Conservation (phyloP, 192 early-diverging fungal species). For the Phlyctochytrium planicorne region DNA sequence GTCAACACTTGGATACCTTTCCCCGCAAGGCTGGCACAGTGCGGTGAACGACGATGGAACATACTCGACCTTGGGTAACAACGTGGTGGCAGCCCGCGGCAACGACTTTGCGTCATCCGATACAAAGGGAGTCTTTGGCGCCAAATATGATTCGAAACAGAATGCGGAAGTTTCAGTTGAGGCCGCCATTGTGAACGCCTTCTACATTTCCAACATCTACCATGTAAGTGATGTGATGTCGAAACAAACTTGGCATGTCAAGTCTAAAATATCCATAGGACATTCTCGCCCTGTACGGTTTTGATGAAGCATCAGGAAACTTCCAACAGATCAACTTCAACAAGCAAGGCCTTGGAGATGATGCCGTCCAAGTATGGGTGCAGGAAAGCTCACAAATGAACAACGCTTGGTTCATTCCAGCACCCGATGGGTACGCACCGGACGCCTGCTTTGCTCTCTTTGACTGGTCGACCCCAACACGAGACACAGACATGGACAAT, state of each 20-base stretch:
- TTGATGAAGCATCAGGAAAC: conserved; percentile 87
- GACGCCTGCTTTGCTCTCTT: conserved; percentile 38
- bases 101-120: neutral
- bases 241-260: neutral
- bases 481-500: conserved; percentile 53
- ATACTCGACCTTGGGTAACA: neutral
- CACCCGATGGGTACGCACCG: neutral
- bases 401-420: neutral
- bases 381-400: neutral
- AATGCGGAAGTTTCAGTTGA: conserved; percentile 73
- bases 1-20: no score
- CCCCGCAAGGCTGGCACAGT: neutral
- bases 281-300: conserved; percentile 84
- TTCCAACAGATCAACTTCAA: conserved; percentile 54
- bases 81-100: neutral
- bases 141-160: conserved; percentile 59
- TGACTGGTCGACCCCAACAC: conserved; percentile 54
- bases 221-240: conserved; percentile 38
- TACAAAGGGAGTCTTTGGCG: conserved; percentile 67
- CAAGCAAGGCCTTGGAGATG: conserved; percentile 33
- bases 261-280: conserved; percentile 41
- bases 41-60: neutral
- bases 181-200: conserved; percentile 53
- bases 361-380: conserved; percentile 47
- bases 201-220: conserved; percentile 54